Evolutionary conservation across 2,329 filamentous ascomycete species (phyloP).

Genomic region (Fonsecaea erecta): DNA sequence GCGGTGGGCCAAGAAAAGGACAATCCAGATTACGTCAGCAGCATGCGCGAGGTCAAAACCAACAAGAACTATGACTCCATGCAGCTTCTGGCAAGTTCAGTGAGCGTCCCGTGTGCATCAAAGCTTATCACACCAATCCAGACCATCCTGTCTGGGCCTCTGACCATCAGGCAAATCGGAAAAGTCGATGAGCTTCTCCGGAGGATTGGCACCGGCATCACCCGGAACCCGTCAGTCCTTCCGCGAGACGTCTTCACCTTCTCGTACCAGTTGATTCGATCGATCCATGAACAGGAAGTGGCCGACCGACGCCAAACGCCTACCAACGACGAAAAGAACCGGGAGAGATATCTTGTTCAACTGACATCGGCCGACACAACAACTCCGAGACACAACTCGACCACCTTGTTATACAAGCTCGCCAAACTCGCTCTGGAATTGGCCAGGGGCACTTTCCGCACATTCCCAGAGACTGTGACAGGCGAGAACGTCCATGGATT

Average conservation of each 20-base stretch:
- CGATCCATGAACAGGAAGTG: slow-evolving; percentile 72
- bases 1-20: slow-evolving; percentile 93
- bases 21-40: slow-evolving; percentile 89
- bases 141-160: slow-evolving; percentile 77
- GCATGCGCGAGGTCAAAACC: slow-evolving; percentile 97
- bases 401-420: slow-evolving; percentile 85
- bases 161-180: slow-evolving; percentile 79
- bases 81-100: slow-evolving; percentile 84
- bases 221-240: slow-evolving; percentile 78
- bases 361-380: slow-evolving; percentile 72
- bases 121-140: slow-evolving; percentile 79
- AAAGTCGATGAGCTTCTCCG: slow-evolving; percentile 90
- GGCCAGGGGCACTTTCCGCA: slow-evolving; percentile 81
- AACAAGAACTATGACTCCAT: slow-evolving; percentile 98
- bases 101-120: slow-evolving; percentile 74
- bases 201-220: slow-evolving; percentile 78
- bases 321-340: slow-evolving; percentile 62
- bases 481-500: slow-evolving; percentile 81
- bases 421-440: slow-evolving; percentile 86
- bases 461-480: slow-evolving; percentile 80
- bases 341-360: slow-evolving; percentile 77
- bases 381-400: slow-evolving; percentile 52
- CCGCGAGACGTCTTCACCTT: slow-evolving; percentile 86
- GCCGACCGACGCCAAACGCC: slow-evolving; percentile 45
- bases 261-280: slow-evolving; percentile 91